These are phyloP conservation scores for Isabelozyma gotoi DNA, from an alignment of 805 yeast genomes.

Conservation along the genomic window DNA sequence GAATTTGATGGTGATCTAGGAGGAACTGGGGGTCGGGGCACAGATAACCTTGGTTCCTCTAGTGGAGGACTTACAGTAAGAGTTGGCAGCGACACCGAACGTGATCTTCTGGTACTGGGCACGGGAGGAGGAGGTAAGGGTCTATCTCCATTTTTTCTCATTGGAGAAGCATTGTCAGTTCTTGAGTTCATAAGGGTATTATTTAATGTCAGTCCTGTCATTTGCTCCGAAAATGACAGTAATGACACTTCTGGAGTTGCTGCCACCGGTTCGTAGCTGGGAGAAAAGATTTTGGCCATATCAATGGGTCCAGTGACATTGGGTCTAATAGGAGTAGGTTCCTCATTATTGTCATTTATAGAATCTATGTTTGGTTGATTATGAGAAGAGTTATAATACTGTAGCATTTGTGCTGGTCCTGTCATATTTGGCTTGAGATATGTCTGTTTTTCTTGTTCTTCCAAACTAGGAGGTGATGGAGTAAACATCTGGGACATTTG, in stretches of 20 bases:
- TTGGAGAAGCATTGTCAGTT: slow-evolving; percentile 11
- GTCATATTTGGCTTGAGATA: slow-evolving; percentile 40
- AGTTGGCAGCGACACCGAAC: slow-evolving; percentile 32
- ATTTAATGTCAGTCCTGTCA: slow-evolving; percentile 36
- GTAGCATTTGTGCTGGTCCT: slow-evolving; percentile 43
- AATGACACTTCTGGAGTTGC: slow-evolving; percentile 23
- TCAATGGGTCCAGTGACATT: slow-evolving; percentile 32
- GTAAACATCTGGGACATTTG: slow-evolving; percentile 36
- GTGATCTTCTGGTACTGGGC: slow-evolving; percentile 36
- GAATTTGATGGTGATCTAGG: slow-evolving; percentile 20
- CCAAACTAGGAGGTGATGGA: slow-evolving; percentile 21
- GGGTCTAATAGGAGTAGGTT: slow-evolving; percentile 18
- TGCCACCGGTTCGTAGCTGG: slow-evolving; percentile 11
- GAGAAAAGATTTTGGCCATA: slow-evolving; percentile 32
- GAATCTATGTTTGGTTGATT: too few species aligned
- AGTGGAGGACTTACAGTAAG: slow-evolving; percentile 15
- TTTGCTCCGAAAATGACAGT: slow-evolving; percentile 40
- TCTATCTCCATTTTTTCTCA: slow-evolving; percentile 6
- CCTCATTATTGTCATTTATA: slow-evolving; percentile 5
- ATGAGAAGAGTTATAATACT: slow-evolving; percentile 12
- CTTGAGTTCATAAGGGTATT: slow-evolving; percentile 37
- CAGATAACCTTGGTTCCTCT: slow-evolving; percentile 2
- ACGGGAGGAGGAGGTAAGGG: slow-evolving; percentile 34
- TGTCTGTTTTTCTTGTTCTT: slow-evolving; percentile 3
- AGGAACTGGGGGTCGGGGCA: slow-evolving; percentile 15